These are phyloP conservation scores for Chalciporus sp. DNA, from an alignment of 1,284 basidiomycete species.

Conservation along the genomic window DNA sequence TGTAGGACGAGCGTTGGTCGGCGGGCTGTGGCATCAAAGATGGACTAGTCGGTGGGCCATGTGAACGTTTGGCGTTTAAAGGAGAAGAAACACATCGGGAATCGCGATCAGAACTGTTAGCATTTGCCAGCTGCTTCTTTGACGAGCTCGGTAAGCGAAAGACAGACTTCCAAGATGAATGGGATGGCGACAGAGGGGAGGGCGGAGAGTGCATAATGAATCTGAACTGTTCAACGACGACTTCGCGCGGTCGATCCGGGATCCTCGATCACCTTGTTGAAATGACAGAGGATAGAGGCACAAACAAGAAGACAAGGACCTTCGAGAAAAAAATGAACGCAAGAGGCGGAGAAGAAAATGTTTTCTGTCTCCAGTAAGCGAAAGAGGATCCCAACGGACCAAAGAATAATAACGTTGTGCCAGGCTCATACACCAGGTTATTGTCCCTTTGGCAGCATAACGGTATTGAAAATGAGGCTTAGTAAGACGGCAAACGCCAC, in stretches of 20 bases:
- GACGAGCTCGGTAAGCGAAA: conserved; percentile 37
- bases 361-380: conserved; percentile 19
- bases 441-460: conserved; percentile 14
- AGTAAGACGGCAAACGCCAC: conserved; percentile 35
- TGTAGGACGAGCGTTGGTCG: conserved; percentile 67
- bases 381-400: conserved; percentile 5
- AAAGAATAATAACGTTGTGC: conserved; percentile 8
- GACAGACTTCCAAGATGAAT: conserved; percentile 37
- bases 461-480: conserved; percentile 22
- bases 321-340: neutral
- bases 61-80: conserved; percentile 16
- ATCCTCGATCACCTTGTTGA: conserved; percentile 23
- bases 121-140: conserved; percentile 29
- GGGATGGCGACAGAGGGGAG: conserved; percentile 27
- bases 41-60: conserved; percentile 43
- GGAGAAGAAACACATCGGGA: conserved; percentile 42
- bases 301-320: conserved; percentile 2
- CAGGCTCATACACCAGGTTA: neutral
- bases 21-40: conserved; percentile 48
- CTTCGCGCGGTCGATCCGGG: conserved; percentile 24
- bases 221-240: neutral
- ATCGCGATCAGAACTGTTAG: conserved; percentile 27
- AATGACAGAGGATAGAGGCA: conserved; percentile 6
- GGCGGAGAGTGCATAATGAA: conserved; percentile 27
- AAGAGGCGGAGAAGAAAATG: conserved; percentile 18